Evolutionary conservation across 163 green algal species (phyloP), one percentile per base, ranked within the genome.

Genomic region (Scenedesmus sp.): DNA sequence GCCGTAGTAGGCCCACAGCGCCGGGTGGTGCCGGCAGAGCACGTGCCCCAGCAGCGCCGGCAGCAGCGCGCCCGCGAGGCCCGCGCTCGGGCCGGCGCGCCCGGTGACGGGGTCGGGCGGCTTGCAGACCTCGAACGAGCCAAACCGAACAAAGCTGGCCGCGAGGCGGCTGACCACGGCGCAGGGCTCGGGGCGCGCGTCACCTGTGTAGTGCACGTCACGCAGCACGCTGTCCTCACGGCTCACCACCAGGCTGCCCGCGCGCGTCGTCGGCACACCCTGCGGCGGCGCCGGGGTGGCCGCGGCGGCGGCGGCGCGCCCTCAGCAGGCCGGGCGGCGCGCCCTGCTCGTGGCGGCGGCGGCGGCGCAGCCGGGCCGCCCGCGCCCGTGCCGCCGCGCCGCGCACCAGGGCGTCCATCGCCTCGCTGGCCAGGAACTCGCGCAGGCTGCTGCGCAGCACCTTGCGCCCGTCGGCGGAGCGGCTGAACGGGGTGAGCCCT

Each of bases 391-490:
- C 63, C 63, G 10, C 20, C 53, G 4, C 60, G 26, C 28, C 34
- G 65, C 83, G 85, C 87, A 84, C 89, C 70, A 97, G 83, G 29
- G 87, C 81, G 58, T 88, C 78, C 91, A 99, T 96, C 34, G 94
- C 94, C 83, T 98, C 96, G 33, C 73, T 91, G 60, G 86, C 91
- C 15, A 99, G 83, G 70, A 96, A 99, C 84, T 99, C 95, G 7
- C 95, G 85, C 4, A 98, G 69, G 70, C 81, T 93, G 34, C 88
- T 95, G 26, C 94, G 88, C 80, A 98, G 78, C 58, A 98, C 93
- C 26, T 91, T 89, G 22, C 91, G 77, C 4, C 92, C 93, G 75
- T 96, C 93, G 6, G 87, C 93, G 33, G 86, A 84, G 31, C 93
- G 87, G 6, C 83, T 95, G 75, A 87, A 93, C 29, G 89, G 89